phyloP scores from a whole-genome alignment of 2,329 filamentous ascomycete genomes.

The Aspergillus uvarum region DNA sequence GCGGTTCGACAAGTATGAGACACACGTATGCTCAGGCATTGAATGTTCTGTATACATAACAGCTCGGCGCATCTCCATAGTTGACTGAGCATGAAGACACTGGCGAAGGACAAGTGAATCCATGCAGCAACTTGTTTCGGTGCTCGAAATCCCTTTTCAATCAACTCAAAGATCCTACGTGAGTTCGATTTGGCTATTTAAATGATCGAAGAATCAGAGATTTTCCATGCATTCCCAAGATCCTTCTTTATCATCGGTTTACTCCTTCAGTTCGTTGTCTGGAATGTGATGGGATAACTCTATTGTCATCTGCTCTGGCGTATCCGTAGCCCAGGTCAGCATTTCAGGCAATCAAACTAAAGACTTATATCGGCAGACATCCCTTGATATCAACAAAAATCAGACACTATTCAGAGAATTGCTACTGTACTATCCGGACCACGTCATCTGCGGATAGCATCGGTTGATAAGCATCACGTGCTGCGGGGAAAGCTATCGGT shows the following conservation, averaged over 20 bases:
- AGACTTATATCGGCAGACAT: no score
- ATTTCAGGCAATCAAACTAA: no score
- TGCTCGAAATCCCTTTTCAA: neutral
- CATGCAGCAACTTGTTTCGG: neutral
- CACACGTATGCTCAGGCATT: neutral
- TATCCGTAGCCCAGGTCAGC: neutral
- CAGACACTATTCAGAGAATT: no score
- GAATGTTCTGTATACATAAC: neutral
- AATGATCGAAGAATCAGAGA: neutral
- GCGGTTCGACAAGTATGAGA: neutral
- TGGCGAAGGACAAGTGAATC: neutral
- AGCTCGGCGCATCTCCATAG: neutral
- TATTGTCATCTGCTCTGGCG: neutral
- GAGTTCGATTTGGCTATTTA: neutral
- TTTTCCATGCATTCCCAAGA: neutral
- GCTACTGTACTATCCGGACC: neutral
- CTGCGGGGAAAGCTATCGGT: conserved; percentile 25
- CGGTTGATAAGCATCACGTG: conserved; percentile 24
- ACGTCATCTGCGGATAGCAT: conserved; percentile 15
- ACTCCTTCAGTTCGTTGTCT: neutral
- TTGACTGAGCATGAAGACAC: neutral
- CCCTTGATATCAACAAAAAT: no score
- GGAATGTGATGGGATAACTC: neutral
- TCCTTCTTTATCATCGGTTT: neutral
- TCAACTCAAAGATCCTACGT: neutral